Percentiles rank a stretch among this genome's conserved stretches.
phyloP scores from a whole-genome alignment of 1,284 basidiomycete species.

The Tilletiopsis washingtonensis region DNA sequence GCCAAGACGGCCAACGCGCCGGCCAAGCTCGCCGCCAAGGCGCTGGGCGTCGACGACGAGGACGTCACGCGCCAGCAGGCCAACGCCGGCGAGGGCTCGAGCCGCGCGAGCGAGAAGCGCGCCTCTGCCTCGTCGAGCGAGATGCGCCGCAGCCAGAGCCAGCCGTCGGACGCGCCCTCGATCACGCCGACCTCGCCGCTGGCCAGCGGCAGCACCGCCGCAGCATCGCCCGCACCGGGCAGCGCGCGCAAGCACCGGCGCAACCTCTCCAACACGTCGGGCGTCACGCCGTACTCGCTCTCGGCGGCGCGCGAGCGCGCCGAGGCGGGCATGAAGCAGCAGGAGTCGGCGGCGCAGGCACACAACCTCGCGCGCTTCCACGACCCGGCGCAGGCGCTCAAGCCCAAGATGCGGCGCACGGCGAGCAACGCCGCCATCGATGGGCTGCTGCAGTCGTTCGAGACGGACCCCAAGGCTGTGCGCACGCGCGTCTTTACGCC shows the following conservation, averaged over 20 bases:
- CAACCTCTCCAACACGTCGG: neutral
- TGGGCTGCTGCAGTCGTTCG: slow-evolving; percentile 1
- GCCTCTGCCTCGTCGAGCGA: neutral
- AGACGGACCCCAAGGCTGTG: neutral
- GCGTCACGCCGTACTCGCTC: slow-evolving; percentile 21
- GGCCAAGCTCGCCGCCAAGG: neutral
- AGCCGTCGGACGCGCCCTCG: neutral
- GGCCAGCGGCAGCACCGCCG: slow-evolving; percentile 1
- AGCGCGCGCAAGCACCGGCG: neutral
- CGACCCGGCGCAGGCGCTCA: slow-evolving; percentile 24
- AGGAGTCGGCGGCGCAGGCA: slow-evolving; percentile 24
- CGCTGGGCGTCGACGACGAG: slow-evolving; percentile 3
- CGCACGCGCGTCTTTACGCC: slow-evolving; percentile 4
- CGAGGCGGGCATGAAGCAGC: slow-evolving; percentile 30
- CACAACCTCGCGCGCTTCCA: slow-evolving; percentile 25
- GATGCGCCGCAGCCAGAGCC: neutral
- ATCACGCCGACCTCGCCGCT: neutral
- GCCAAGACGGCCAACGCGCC: slow-evolving; percentile 1
- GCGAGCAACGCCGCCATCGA: slow-evolving; percentile 9
- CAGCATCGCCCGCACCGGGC: slow-evolving; percentile 3
- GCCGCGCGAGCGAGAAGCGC: neutral
- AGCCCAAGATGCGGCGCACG: slow-evolving; percentile 24
- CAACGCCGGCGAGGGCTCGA: neutral
- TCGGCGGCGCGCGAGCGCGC: slow-evolving; percentile 29
- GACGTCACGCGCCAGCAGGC: neutral